Base-by-base conservation (phyloP, 768 basidiomycete genomes). In the Phanerochaete carnosa region DNA sequence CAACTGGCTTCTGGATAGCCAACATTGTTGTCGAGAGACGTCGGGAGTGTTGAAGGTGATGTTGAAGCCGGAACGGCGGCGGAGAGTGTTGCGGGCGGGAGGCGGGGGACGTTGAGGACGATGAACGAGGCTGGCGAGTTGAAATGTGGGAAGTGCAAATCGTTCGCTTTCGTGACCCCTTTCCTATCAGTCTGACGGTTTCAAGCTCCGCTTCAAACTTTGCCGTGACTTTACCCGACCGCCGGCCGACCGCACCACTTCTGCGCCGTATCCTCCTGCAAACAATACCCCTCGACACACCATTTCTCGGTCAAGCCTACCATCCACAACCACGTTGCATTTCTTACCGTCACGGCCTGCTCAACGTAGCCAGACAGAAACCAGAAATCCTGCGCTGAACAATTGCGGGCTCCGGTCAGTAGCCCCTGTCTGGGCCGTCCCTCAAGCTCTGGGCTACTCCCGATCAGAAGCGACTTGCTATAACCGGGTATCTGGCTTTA, bases 1-100 rank as follows among this genome's bases (percentile, higher is more conserved):
- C 50, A 58, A 69, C 65, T 57, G 77, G 79, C 35, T 74, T 74
- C 64, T 71, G 80, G 35, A 72, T 68, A 70, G 80, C 78, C 9
- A 81, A 64, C 80, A 81, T 81, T 32, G 59, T 62, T 59, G 60
- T 25, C 57, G 56, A 43, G 23, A 45, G 33, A 16, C 33, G 52
- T 6, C 55, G 55, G 43, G 32, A 28, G 23, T 32, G 67, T 51
- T 33, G 60, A 59, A 59, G 53, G 30, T 59, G 37, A 33, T 30
- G 43, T 22, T 46, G 50, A 53, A 45, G 66, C 60, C 35, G 60
- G 51, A 58, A 55, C 55, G 67, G 60, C 60, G 65, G 51, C 51
- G 65, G 64, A 60, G 55, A 61, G 5, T 45, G 65, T n/a, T n/a
- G 65, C 52, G 64, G 61, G 61, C 62, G 63, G 61, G 69, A 65